Percentiles rank a stretch among this genome's conserved stretches.
phyloP scores from a whole-genome alignment of 371 early-diverging fungal species.

The Blakeslea trispora region DNA sequence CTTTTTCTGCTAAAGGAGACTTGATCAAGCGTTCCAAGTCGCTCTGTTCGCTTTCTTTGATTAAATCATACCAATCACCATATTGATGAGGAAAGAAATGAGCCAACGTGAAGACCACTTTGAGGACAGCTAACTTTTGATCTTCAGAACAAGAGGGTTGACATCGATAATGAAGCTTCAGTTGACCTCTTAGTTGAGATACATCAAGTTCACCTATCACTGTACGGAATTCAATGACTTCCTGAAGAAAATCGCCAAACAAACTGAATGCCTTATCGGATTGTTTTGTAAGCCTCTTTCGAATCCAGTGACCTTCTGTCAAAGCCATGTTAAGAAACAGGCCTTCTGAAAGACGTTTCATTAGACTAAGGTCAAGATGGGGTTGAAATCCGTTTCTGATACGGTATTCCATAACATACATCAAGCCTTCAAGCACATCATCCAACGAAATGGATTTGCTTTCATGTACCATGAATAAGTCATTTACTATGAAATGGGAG shows the following conservation, averaged over 20 bases:
- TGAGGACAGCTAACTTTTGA: constrained; percentile 74
- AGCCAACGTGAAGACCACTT: constrained; percentile 71
- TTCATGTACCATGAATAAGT: constrained; percentile 67
- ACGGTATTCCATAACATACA: constrained; percentile 93
- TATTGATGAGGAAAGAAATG: constrained; percentile 49
- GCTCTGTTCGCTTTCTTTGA: constrained; percentile 75
- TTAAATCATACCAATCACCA: constrained; percentile 88
- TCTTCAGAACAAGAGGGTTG: constrained; percentile 61
- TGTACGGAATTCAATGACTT: constrained; percentile 71
- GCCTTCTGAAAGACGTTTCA: constrained; percentile 85
- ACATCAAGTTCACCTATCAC: constrained; percentile 77
- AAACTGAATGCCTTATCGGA: constrained; percentile 87
- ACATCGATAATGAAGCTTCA: constrained; percentile 84
- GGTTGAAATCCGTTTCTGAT: constrained; percentile 84
- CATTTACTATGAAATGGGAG: constrained; percentile 53
- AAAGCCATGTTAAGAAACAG: constrained; percentile 78
- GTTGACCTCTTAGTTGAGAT: constrained; percentile 73
- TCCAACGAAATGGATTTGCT: constrained; percentile 76
- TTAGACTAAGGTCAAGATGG: constrained; percentile 77
- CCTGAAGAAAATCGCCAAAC: constrained; percentile 94
- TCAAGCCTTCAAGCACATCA: constrained; percentile 87
- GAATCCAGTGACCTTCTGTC: constrained; percentile 64
- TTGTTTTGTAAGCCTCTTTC: constrained; percentile 68
- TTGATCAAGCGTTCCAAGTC: constrained; percentile 65
- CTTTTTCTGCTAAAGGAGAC: constrained; percentile 35